Evolutionary conservation across 1,284 basidiomycete genomes (phyloP), one percentile per base, ranked within the genome.

Genomic region (Mycena sp.): DNA sequence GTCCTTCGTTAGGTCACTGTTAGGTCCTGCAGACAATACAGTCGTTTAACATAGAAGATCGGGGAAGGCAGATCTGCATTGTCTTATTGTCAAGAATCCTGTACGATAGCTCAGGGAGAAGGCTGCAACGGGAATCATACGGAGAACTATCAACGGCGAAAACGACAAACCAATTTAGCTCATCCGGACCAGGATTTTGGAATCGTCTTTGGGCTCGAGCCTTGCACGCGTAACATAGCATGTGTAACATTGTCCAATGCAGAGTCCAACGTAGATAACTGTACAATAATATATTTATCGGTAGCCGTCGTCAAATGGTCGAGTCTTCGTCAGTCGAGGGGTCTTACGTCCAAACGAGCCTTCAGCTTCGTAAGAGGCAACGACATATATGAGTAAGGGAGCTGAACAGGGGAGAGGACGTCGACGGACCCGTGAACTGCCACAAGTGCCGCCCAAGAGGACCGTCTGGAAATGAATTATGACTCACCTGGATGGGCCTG

Each of bases 401-500:
- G 23, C 16, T n/a, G 28, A 30, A 48, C 23, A 32, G 53, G 54
- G 60, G 57, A 56, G 69, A 46, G 61, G 64, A 63, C 58, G 52
- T 61, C 61, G 58, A 72, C 71, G 58, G 69, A 74, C 70, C 69
- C 68, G 58, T 64, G 64, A 69, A 61, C 64, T 51, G 64, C 66
- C 55, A 67, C 62, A 63, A 66, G 65, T 63, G 67, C 67, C 56
- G 68, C 67, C 67, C 69, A 69, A 55, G 55, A 53, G 69, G 54
- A 41, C 55, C 53, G 59, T 64, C 61, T 58, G 65, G 57, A 44
- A 58, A 59, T 44, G 45, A 43, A 62, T 21, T 44, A 75, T 51
- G 70, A 86, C 80, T 80, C 76, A 86, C 84, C 84, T 70, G 83
- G 81, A 77, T 85, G 83, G 68, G 79, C 68, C 71, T 83, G 83